Conservation (phyloP, 139 green algal species). For the Tetradesmus lagerheimii region DNA sequence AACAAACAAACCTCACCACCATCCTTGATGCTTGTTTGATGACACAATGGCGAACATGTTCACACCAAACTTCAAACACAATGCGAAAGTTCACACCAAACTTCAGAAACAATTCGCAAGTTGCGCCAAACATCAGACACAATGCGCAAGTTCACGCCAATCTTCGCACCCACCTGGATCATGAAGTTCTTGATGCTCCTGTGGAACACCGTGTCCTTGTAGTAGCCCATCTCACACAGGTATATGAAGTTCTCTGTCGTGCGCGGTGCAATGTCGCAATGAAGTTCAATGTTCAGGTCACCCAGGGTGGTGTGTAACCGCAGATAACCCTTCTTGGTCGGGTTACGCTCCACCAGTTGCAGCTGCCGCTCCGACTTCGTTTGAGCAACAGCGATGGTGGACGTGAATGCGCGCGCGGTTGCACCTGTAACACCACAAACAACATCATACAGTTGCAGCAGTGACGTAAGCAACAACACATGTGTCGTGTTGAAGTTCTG, state of each 20-base stretch:
- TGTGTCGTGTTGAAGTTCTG: conserved; percentile 90
- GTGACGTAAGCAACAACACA: too few relatives aligned
- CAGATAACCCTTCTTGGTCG: conserved; percentile 87
- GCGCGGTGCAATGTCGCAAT: conserved; percentile 87
- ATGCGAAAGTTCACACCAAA: too few relatives aligned
- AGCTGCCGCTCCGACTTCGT: conserved; percentile 74
- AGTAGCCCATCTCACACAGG: conserved; percentile 92
- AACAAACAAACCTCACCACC: too few relatives aligned
- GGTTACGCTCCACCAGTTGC: conserved; percentile 77
- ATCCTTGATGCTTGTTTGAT: too few relatives aligned
- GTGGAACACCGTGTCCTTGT: conserved; percentile 92
- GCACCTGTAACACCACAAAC: conserved; percentile 49
- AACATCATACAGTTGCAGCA: not conserved
- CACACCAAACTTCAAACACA: too few relatives aligned
- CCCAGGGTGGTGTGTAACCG: conserved; percentile 70
- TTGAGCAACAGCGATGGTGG: conserved; percentile 69
- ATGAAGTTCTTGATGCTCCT: conserved; percentile 97
- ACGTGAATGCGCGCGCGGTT: conserved; percentile 86
- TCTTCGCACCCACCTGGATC: conserved; percentile 74
- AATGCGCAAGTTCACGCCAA: not conserved
- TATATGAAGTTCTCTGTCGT: conserved; percentile 98
- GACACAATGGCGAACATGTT: too few relatives aligned
- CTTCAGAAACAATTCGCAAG: too few relatives aligned
- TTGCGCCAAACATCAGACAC: too few relatives aligned
- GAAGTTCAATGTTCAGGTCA: conserved; percentile 95